These are phyloP conservation scores for Pythium aphanidermatum DNA, from an alignment of 352 stramenopile species.

Conservation along the genomic window DNA sequence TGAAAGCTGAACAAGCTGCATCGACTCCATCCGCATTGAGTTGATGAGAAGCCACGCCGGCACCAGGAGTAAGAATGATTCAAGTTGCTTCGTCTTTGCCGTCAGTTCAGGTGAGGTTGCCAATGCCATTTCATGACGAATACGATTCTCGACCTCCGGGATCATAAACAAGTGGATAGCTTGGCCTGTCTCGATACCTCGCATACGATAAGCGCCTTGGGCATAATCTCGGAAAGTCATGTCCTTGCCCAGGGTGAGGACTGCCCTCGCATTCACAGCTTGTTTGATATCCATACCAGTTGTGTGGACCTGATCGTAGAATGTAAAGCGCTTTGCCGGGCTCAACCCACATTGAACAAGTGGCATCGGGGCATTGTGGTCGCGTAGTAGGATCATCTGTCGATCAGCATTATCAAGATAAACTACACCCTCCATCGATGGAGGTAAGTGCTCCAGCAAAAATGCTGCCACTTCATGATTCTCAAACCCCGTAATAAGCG, in stretches of 20 bases:
- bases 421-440: slow-evolving; percentile 86
- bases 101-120: slow-evolving; percentile 24
- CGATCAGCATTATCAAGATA: slow-evolving; percentile 87
- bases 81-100: slow-evolving; percentile 20
- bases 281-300: slow-evolving; percentile 94
- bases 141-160: slow-evolving; percentile 88
- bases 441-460: slow-evolving; percentile 68
- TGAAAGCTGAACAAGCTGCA: slow-evolving; percentile 98
- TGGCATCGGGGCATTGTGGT: slow-evolving; percentile 93
- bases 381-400: slow-evolving; percentile 91
- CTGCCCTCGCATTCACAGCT: slow-evolving; percentile 78
- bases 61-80: slow-evolving; percentile 72
- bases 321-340: slow-evolving; percentile 86
- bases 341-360: slow-evolving; percentile 86
- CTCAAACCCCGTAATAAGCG: slow-evolving; percentile 87
- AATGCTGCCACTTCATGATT: slow-evolving; percentile 86
- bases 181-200: slow-evolving; percentile 86
- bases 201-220: slow-evolving; percentile 90
- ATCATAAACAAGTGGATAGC: slow-evolving; percentile 92
- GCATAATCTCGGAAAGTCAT: slow-evolving; percentile 96
- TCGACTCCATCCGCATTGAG: slow-evolving; percentile 99
- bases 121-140: slow-evolving; percentile 68
- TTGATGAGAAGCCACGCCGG: slow-evolving; percentile 98
- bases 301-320: slow-evolving; percentile 94
- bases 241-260: slow-evolving; percentile 92